Evolutionary conservation across 2,329 filamentous ascomycete species (phyloP).

Genomic region (Aspergillus nomiae): DNA sequence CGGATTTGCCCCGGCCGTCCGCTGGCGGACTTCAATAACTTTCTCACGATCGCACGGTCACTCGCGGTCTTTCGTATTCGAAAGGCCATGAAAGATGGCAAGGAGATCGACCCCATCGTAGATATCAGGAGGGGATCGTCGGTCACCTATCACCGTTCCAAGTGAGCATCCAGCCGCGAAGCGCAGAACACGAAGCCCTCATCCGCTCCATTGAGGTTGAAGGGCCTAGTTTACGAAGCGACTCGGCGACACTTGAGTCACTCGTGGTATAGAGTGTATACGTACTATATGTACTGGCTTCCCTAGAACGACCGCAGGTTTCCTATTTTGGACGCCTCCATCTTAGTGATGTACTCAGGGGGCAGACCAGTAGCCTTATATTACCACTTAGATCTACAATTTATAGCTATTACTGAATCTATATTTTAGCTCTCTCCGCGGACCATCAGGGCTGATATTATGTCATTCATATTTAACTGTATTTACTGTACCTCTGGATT

Average conservation of each 20-base stretch:
- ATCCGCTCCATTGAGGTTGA: constrained; percentile 36
- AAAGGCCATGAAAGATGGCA: constrained; percentile 28
- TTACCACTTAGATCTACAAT: too few species aligned
- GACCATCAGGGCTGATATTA: too few species aligned
- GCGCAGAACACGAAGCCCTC: constrained; percentile 28
- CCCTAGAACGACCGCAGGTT: too few species aligned
- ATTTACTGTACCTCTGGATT: too few species aligned
- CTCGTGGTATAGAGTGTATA: constrained; percentile 6
- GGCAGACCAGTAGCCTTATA: too few species aligned
- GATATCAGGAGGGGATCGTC: constrained; percentile 34
- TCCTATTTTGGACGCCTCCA: too few species aligned
- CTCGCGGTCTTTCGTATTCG: constrained; percentile 51
- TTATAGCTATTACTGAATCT: too few species aligned
- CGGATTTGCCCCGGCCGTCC: constrained; percentile 44
- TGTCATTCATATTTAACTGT: too few species aligned
- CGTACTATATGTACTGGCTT: neutral
- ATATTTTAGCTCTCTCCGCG: too few species aligned
- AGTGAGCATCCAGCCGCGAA: constrained; percentile 37
- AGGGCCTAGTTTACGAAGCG: constrained; percentile 35
- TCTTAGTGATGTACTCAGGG: too few species aligned
- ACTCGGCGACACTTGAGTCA: neutral
- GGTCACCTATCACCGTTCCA: constrained; percentile 40
- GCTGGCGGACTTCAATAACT: constrained; percentile 44
- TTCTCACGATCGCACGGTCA: constrained; percentile 44
- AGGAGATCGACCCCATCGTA: constrained; percentile 37